A percentile compares a stretch with the other conserved stretches of the same genome.
Conservation (phyloP, 1,284 basidiomycete species). For the Cryptococcus jaspeensis region DNA sequence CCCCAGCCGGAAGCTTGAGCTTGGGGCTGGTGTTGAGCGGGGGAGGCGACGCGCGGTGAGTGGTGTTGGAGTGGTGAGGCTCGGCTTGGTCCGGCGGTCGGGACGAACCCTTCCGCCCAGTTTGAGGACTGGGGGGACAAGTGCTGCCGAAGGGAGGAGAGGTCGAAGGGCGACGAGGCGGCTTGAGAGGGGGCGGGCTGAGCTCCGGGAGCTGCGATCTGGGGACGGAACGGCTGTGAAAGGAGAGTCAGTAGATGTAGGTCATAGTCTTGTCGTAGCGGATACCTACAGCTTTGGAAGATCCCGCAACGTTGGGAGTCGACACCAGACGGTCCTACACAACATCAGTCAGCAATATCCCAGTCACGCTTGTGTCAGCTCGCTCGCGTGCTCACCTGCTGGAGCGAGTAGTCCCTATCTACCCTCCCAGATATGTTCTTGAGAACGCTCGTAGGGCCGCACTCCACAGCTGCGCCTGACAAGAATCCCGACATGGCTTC, state of each 20-base stretch:
- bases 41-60: not conserved
- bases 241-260: not conserved
- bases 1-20: conserved; percentile 13
- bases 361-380: not conserved
- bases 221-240: conserved; percentile 15
- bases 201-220: not conserved
- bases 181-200: not conserved
- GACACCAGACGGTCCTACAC: conserved; percentile 31
- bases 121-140: conserved; percentile 19
- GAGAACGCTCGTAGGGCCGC: conserved; percentile 39
- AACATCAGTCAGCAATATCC: conserved; percentile 5
- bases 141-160: conserved; percentile 38
- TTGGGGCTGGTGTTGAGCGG: not conserved
- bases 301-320: conserved; percentile 24
- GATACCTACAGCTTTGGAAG: conserved; percentile 13
- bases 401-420: conserved; percentile 40
- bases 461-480: conserved; percentile 36
- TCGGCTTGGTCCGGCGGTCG: not conserved
- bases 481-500: conserved; percentile 38
- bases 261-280: no score
- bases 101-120: conserved; percentile 27
- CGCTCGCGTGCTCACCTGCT: conserved; percentile 29
- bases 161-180: conserved; percentile 33
- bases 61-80: not conserved
- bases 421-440: conserved; percentile 38